Percentiles rank a stretch among this genome's conserved stretches.
phyloP scores from a whole-genome alignment of 768 basidiomycete genomes.

The Nidularia sp. region DNA sequence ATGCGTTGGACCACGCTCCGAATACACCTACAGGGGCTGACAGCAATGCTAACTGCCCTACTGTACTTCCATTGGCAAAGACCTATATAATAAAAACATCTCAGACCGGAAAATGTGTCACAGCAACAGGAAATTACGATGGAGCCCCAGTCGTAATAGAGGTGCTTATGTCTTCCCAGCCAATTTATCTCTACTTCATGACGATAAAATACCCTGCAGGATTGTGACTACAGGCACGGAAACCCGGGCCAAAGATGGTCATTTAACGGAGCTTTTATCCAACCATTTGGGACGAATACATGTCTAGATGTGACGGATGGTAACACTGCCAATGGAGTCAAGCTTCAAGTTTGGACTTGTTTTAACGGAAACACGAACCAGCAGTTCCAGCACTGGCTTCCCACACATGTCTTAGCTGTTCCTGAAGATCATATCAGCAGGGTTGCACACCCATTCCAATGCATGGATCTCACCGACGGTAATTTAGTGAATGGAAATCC shows the following conservation, averaged over 20 bases:
- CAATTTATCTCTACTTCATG: background rate
- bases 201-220: background rate
- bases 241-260: constrained; percentile 15
- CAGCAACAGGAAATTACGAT: constrained; percentile 18
- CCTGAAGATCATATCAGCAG: constrained; percentile 8
- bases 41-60: constrained; percentile 6
- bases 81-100: constrained; percentile 6
- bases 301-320: constrained; percentile 17
- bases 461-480: constrained; percentile 10
- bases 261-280: constrained; percentile 9
- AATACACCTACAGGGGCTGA: constrained; percentile 9
- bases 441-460: constrained; percentile 4
- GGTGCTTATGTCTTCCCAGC: constrained; percentile 10
- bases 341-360: constrained; percentile 19
- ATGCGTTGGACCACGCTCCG: constrained; percentile 9
- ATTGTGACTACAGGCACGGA: constrained; percentile 9
- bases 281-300: constrained; percentile 12
- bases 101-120: constrained; percentile 17
- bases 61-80: constrained; percentile 4
- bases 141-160: constrained; percentile 19
- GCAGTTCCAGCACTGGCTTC: constrained; percentile 9
- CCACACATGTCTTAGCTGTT: constrained; percentile 1
- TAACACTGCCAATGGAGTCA: constrained; percentile 7
- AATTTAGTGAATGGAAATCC: constrained; percentile 7
- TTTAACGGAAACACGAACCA: constrained; percentile 12